phyloP scores from a whole-genome alignment of 495 filamentous ascomycete species.

The Xylaria scruposa region DNA sequence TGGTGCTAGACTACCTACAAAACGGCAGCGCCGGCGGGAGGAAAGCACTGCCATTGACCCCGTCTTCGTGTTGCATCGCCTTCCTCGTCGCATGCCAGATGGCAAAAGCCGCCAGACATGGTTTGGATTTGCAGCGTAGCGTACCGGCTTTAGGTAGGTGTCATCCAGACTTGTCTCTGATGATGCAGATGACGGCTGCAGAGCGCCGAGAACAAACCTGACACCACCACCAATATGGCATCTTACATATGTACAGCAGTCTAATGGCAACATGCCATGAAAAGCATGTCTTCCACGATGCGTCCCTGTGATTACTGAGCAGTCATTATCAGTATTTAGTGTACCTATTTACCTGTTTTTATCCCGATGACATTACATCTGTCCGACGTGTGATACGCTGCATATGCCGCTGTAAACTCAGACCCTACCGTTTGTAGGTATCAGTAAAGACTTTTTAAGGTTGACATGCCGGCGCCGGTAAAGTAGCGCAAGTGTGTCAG shows the following conservation, averaged over 20 bases:
- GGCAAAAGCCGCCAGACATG: constrained; percentile 3
- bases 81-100: constrained; percentile 7
- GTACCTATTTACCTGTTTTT: no score
- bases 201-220: not conserved
- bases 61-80: constrained; percentile 4
- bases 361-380: not conserved
- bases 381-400: not conserved
- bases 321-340: not conserved
- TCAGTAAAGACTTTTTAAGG: not conserved
- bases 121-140: not conserved
- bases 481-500: constrained; percentile 1
- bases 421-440: not conserved
- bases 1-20: not conserved
- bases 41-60: constrained; percentile 6
- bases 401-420: not conserved
- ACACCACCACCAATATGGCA: not conserved
- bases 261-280: not conserved
- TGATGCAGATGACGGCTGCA: not conserved
- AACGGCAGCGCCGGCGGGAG: not conserved
- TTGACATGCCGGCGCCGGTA: not conserved
- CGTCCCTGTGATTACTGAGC: not conserved
- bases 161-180: not conserved
- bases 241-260: no score
- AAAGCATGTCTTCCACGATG: not conserved
- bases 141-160: constrained; percentile 5